Evolutionary conservation across 306 rosid species (phyloP).

Genomic region (Datisca glomerata): DNA sequence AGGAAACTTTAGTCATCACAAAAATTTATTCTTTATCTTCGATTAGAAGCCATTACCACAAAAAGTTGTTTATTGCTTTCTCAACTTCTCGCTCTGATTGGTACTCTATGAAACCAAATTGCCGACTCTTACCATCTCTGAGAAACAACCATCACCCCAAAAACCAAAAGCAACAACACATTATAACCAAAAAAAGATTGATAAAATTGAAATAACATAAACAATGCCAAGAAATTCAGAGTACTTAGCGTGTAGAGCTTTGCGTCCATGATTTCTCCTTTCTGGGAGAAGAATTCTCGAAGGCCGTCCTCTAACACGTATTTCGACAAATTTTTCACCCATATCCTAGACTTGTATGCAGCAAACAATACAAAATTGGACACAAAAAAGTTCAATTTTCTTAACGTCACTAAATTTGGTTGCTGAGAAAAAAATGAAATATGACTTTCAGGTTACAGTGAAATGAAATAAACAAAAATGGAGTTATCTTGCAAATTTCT

Average conservation of each 20-base stretch:
- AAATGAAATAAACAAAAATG: not conserved
- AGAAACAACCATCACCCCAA: not conserved
- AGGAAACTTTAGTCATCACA: no score
- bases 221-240: slow-evolving; percentile 2
- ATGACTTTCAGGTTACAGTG: no score
- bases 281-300: slow-evolving; percentile 47
- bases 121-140: slow-evolving; percentile 75
- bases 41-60: no score
- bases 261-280: slow-evolving; percentile 76
- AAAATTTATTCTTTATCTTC: no score
- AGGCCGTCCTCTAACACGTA: slow-evolving; percentile 43
- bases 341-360: slow-evolving; percentile 59
- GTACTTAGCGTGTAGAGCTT: slow-evolving; percentile 75
- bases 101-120: slow-evolving; percentile 69
- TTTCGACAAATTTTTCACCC: slow-evolving; percentile 77
- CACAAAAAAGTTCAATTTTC: not conserved
- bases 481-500: not conserved
- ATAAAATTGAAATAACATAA: not conserved
- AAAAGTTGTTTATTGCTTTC: slow-evolving; percentile 61
- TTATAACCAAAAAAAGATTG: not conserved
- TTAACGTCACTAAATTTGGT: not conserved
- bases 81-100: slow-evolving; percentile 54
- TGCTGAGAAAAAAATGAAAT: no score
- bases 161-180: not conserved
- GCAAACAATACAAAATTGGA: not conserved